These are phyloP conservation scores for Pulveroboletus sp. DNA, from an alignment of 768 basidiomycete species.

Conservation along the genomic window DNA sequence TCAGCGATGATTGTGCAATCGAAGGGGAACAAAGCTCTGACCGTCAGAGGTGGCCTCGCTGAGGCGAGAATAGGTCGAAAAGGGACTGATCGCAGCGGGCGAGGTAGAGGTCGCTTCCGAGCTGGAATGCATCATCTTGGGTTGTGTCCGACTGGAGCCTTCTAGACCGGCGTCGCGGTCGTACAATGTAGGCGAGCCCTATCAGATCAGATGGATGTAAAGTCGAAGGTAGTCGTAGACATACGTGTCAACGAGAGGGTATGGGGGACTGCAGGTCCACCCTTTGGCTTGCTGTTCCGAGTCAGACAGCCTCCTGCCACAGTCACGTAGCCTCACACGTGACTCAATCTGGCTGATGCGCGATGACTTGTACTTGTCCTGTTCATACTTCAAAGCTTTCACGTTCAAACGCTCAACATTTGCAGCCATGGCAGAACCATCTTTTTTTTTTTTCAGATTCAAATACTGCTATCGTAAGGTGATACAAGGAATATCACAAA, in stretches of 20 bases:
- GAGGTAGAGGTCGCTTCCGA: conserved; percentile 34
- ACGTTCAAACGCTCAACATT: no score
- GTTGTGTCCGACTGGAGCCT: background rate
- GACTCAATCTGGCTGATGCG: no score
- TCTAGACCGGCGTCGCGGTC: background rate
- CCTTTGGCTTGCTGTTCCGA: conserved; percentile 3
- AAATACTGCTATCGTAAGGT: background rate
- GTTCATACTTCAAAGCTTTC: no score
- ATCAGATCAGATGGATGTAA: background rate
- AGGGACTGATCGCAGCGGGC: conserved; percentile 34
- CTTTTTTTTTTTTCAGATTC: no score
- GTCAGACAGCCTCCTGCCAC: no score
- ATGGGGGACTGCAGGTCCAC: background rate
- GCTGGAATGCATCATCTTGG: conserved; percentile 31
- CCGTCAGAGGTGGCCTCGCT: conserved; percentile 56
- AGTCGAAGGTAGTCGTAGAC: background rate
- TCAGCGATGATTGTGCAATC: conserved; percentile 1
- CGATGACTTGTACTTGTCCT: no score
- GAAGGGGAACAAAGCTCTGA: conserved; percentile 10
- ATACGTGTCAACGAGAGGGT: background rate
- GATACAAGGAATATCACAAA: background rate
- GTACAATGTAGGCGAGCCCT: background rate
- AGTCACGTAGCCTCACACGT: no score
- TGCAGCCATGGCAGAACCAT: no score
- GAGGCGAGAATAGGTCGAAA: conserved; percentile 34